Base-by-base conservation (phyloP, 257 asterid species). In the Nicotiana obtusifolia region DNA sequence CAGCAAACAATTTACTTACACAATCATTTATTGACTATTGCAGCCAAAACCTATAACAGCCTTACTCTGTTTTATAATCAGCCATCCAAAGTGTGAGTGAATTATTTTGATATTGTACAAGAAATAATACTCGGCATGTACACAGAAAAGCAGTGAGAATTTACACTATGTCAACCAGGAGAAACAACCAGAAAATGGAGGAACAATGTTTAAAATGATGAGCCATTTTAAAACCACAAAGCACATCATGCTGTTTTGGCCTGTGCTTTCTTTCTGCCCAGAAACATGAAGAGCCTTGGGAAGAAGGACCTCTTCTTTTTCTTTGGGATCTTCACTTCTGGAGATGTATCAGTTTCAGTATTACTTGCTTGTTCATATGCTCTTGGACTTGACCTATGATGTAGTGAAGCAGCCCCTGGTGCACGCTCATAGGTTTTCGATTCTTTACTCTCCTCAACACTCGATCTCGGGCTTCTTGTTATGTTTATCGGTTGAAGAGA, bases 291-390 rank as follows among this genome's bases (percentile, higher is more conserved):
- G 82, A 89, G 82, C 41, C 90, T 83, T 10, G 94, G 94, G 87
- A 91, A 89, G 87, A 91, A 80, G 28, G 92, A 89, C 81, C 81
- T 88, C 88, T 87, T 92, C 95, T 93, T 93, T 57, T 88, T 93
- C 93, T 89, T 91, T 17, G 82, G 31, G 80, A 71, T 84, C 64
- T 52, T 88, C 17, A 64, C 81, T 6, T 90, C 94, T 1, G 89
- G 90, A 16, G 88, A 89, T 10, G 92, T 78, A 49, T 90, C 97
- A 5, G 91, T 64, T 76, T 88, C 96, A 4, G 89, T 84, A 87
- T 84, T 86, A 85, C 91, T 87, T 5, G 49, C 87, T 2, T 31
- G 84, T 54, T 89, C 77, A 35, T 76, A 62, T 20, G 95, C 83
- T 80, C 61, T 80, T 2, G 83, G 77, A 19, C 94, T 87, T 62